Conservation (phyloP, 768 basidiomycete genomes). For the Mycena albidolilacea region DNA sequence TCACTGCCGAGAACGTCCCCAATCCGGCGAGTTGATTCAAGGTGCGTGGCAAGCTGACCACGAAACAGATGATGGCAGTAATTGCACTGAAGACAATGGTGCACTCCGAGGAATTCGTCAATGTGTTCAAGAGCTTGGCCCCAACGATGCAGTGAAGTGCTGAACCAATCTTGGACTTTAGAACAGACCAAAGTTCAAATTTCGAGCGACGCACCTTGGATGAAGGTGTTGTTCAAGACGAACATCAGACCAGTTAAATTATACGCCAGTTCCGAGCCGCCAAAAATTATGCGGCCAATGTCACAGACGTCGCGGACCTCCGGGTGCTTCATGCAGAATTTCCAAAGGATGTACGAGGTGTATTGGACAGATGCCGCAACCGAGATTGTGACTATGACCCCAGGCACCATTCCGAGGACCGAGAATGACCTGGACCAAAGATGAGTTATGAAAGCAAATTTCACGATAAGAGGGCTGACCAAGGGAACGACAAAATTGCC, state of each 20-base stretch:
- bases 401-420: slow-evolving; percentile 60
- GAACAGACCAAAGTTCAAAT: not conserved
- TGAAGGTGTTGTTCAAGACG: slow-evolving; percentile 69
- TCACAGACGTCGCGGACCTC: slow-evolving; percentile 68
- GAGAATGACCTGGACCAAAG: slow-evolving; percentile 41
- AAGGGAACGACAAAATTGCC: slow-evolving; percentile 47
- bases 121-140: slow-evolving; percentile 60
- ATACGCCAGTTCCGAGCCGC: slow-evolving; percentile 62
- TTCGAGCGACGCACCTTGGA: slow-evolving; percentile 52
- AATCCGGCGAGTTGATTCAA: slow-evolving; percentile 57
- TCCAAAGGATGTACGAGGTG: slow-evolving; percentile 61
- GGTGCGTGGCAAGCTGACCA: slow-evolving; percentile 60
- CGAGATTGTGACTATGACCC: slow-evolving; percentile 57
- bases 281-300: slow-evolving; percentile 63
- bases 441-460: not conserved
- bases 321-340: slow-evolving; percentile 64
- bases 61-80: slow-evolving; percentile 56
- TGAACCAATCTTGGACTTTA: slow-evolving; percentile 40
- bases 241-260: slow-evolving; percentile 67
- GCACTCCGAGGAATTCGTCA: slow-evolving; percentile 57
- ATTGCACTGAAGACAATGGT: slow-evolving; percentile 58
- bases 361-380: slow-evolving; percentile 58
- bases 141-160: slow-evolving; percentile 61
- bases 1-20: slow-evolving; percentile 57
- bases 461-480: slow-evolving; percentile 21